phyloP scores from a whole-genome alignment of 1,139 yeast genomes.

The Chernovozyma aurita region DNA sequence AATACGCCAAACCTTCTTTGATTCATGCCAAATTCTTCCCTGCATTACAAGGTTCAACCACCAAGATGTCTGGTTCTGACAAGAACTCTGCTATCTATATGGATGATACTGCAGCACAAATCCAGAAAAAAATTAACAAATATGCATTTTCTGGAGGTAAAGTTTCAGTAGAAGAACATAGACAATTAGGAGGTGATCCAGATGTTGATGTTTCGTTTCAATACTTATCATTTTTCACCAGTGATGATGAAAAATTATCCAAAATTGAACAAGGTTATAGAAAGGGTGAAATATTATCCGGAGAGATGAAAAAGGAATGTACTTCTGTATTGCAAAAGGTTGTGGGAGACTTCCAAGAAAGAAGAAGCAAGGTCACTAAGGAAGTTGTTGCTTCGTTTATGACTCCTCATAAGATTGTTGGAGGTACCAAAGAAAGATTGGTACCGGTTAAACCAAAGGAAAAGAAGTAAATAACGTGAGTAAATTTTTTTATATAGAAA shows the following conservation, averaged over 20 bases:
- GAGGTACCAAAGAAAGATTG: slow-evolving; percentile 66
- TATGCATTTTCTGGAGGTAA: slow-evolving; percentile 97
- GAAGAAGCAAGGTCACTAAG: slow-evolving; percentile 64
- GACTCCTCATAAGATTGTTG: slow-evolving; percentile 78
- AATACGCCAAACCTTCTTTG: slow-evolving; percentile 85
- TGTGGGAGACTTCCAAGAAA: slow-evolving; percentile 76
- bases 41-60: slow-evolving; percentile 92
- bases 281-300: slow-evolving; percentile 80
- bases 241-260: slow-evolving; percentile 78
- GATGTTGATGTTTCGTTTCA: slow-evolving; percentile 96
- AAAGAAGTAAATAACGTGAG: slow-evolving; percentile 11
- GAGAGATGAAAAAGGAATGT: slow-evolving; percentile 90
- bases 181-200: slow-evolving; percentile 86
- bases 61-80: slow-evolving; percentile 96
- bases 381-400: slow-evolving; percentile 67
- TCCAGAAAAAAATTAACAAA: slow-evolving; percentile 91
- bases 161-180: slow-evolving; percentile 84
- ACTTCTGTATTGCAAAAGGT: slow-evolving; percentile 75
- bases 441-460: slow-evolving; percentile 63
- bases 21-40: slow-evolving; percentile 97
- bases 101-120: slow-evolving; percentile 91
- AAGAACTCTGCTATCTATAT: slow-evolving; percentile 76
- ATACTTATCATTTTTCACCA: slow-evolving; percentile 81
- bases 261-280: slow-evolving; percentile 62
- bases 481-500: too few species aligned